Conservation (phyloP, 805 yeast genomes). For the Saturnispora galanensis region DNA sequence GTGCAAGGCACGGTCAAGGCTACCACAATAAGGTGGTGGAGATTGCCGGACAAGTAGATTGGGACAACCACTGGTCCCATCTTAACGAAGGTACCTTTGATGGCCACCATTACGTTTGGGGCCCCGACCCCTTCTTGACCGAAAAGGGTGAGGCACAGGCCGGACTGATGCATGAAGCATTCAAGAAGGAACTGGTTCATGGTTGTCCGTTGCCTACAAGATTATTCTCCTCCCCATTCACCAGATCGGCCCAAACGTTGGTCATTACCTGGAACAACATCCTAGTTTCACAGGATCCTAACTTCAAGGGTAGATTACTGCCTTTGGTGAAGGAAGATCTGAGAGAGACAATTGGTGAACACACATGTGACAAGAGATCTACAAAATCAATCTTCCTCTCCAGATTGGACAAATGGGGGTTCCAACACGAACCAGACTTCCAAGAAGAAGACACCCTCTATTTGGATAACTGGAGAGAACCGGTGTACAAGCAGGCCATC, state of each 20-base stretch:
- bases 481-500: conserved; percentile 37
- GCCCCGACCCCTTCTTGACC: conserved; percentile 53
- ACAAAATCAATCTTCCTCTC: conserved; percentile 28
- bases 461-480: conserved; percentile 38
- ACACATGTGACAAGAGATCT: conserved; percentile 52
- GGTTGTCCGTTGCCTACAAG: conserved; percentile 48
- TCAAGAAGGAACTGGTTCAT: conserved; percentile 33
- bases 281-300: conserved; percentile 20
- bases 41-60: conserved; percentile 45
- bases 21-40: conserved; percentile 48
- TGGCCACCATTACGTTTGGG: conserved; percentile 42
- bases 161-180: conserved; percentile 32
- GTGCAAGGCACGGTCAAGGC: conserved; percentile 67
- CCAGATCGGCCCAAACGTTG: conserved; percentile 51
- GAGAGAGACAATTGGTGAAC: conserved; percentile 53
- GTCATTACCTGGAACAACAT: conserved; percentile 40
- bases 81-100: conserved; percentile 34
- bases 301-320: conserved; percentile 13
- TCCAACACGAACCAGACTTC: conserved; percentile 34
- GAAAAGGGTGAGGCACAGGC: conserved; percentile 49
- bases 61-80: conserved; percentile 48
- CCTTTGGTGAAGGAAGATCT: conserved; percentile 35
- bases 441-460: conserved; percentile 41
- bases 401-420: conserved; percentile 34
- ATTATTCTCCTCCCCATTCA: conserved; percentile 54